A percentile compares a stretch with the other conserved stretches of the same genome.
Evolutionary conservation across 2,329 filamentous ascomycete genomes (phyloP).

Genomic region (Ambrosiella xylebori): DNA sequence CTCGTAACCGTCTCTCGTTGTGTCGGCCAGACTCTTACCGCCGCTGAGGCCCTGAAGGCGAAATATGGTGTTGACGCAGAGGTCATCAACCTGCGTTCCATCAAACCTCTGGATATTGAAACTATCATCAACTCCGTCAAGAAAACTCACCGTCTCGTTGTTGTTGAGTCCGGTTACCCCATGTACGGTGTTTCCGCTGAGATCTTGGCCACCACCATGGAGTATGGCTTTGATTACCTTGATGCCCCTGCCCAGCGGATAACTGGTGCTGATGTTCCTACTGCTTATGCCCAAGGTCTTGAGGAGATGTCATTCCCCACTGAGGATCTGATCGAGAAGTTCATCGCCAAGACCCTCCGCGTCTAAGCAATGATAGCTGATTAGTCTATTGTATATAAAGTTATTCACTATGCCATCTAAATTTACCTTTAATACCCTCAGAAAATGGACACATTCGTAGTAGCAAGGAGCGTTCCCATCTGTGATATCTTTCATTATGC

Average conservation of each 20-base stretch:
- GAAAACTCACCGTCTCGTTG: slow-evolving; percentile 88
- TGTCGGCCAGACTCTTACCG: slow-evolving; percentile 77
- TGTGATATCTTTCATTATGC: too few relatives aligned
- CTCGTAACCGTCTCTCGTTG: slow-evolving; percentile 89
- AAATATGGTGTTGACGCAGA: slow-evolving; percentile 93
- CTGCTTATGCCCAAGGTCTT: slow-evolving; percentile 80
- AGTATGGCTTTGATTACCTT: slow-evolving; percentile 97
- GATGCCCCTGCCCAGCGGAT: slow-evolving; percentile 85
- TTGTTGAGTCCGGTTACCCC: slow-evolving; percentile 90
- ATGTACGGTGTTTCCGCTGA: slow-evolving; percentile 85
- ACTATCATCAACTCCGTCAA: slow-evolving; percentile 93
- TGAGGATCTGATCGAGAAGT: slow-evolving; percentile 71
- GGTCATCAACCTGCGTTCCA: slow-evolving; percentile 92
- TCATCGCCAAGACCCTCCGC: slow-evolving; percentile 74
- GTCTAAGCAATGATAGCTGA: slow-evolving; percentile 32
- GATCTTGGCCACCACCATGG: slow-evolving; percentile 86
- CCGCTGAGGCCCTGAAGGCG: slow-evolving; percentile 82
- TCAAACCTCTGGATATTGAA: slow-evolving; percentile 94
- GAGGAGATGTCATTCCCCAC: slow-evolving; percentile 94
- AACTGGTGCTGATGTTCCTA: slow-evolving; percentile 93
- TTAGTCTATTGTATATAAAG: background rate
- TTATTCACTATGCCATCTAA: background rate
- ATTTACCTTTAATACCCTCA: slow-evolving; percentile 6
- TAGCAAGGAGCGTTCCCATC: slow-evolving; percentile 1
- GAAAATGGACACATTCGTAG: background rate